These are phyloP conservation scores for Collybia mongolica DNA, from an alignment of 768 basidiomycete species.

Conservation along the genomic window DNA sequence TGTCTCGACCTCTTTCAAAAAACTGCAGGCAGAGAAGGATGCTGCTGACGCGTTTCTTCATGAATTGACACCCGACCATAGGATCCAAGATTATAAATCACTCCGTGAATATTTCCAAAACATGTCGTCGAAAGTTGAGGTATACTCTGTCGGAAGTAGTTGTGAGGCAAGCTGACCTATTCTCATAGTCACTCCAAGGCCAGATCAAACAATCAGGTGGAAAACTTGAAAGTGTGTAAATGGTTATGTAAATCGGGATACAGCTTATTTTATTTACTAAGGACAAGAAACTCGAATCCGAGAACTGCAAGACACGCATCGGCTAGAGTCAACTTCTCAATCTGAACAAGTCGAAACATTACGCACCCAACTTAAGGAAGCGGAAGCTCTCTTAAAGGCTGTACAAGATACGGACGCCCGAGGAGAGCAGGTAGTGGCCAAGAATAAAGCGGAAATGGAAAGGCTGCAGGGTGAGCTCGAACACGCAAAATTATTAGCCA, in stretches of 20 bases:
- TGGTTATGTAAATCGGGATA: neutral
- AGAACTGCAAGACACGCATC: conserved; percentile 83
- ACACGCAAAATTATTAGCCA: conserved; percentile 58
- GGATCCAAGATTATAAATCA: conserved; percentile 60
- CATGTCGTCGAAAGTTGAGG: conserved; percentile 67
- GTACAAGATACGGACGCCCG: conserved; percentile 47
- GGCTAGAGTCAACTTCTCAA: conserved; percentile 76
- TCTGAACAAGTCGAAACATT: conserved; percentile 72
- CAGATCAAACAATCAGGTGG: conserved; percentile 75
- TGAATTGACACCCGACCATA: conserved; percentile 70
- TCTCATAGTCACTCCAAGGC: conserved; percentile 59
- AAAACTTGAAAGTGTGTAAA: conserved; percentile 68
- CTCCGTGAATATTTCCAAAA: conserved; percentile 74
- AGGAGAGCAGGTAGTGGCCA: conserved; percentile 47
- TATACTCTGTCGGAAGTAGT: conserved; percentile 21
- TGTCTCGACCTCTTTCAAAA: conserved; percentile 75
- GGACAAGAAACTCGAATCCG: conserved; percentile 84
- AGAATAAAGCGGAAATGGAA: conserved; percentile 54
- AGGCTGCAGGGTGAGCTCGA: conserved; percentile 65
- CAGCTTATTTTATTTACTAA: conserved; percentile 25
- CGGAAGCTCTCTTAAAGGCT: conserved; percentile 67
- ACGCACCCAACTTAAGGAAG: conserved; percentile 63
- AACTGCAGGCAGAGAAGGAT: conserved; percentile 68
- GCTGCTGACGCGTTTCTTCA: conserved; percentile 67
- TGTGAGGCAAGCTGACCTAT: neutral